phyloP scores from a whole-genome alignment of 768 basidiomycete genomes.

The Pulveroboletus frians region DNA sequence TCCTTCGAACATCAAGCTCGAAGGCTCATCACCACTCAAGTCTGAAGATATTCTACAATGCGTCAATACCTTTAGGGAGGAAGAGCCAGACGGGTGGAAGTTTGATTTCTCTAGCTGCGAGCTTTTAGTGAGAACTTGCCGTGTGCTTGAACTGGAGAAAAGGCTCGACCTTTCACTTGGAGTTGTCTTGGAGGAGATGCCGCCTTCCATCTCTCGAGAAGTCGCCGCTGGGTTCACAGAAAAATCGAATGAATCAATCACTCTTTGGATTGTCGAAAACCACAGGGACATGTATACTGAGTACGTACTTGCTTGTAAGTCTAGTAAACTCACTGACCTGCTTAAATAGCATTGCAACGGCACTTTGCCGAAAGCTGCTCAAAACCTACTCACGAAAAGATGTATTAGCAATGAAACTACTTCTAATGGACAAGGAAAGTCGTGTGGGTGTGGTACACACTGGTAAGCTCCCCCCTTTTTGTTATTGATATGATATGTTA shows the following conservation, averaged over 20 bases:
- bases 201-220: not conserved
- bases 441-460: not conserved
- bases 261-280: not conserved
- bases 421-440: not conserved
- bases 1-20: not conserved
- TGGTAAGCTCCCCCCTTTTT: not conserved
- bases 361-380: not conserved
- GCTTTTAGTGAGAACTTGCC: not conserved
- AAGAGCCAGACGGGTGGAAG: not conserved
- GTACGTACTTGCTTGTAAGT: not conserved
- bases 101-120: not conserved
- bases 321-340: not conserved
- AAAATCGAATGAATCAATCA: not conserved
- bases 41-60: not conserved
- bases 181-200: not conserved
- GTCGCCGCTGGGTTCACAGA: not conserved
- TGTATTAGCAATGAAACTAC: not conserved
- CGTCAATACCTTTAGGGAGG: not conserved
- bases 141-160: not conserved
- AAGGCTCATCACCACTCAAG: not conserved
- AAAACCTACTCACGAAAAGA: not conserved
- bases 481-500: not conserved
- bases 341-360: not conserved
- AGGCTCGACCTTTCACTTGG: not conserved
- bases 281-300: not conserved